Evolutionary conservation across 352 stramenopile genomes (phyloP).

Genomic region (Phytophthora ohioensis): DNA sequence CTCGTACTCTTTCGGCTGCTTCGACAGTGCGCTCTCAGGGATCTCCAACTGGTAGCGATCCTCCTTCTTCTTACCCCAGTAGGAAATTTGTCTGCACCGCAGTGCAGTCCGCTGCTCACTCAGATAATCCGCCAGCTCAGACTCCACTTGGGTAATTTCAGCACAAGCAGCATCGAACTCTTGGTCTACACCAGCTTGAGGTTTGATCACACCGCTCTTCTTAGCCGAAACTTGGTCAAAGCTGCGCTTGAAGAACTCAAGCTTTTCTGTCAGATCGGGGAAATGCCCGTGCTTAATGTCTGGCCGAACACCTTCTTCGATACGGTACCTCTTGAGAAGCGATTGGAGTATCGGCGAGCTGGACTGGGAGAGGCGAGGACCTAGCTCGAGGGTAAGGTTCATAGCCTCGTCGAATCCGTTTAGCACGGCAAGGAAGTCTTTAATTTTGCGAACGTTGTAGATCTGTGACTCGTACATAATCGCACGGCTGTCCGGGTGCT

Average conservation of each 20-base stretch:
- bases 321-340: constrained; percentile 54
- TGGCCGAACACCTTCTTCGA: constrained; percentile 29
- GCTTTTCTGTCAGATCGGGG: constrained; percentile 89
- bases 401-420: constrained; percentile 89
- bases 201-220: constrained; percentile 93
- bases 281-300: constrained; percentile 73
- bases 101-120: constrained; percentile 74
- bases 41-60: constrained; percentile 95
- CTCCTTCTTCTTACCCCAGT: constrained; percentile 97
- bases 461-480: constrained; percentile 98
- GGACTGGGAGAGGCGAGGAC: constrained; percentile 68
- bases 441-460: constrained; percentile 99
- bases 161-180: constrained; percentile 94
- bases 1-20: constrained; percentile 95
- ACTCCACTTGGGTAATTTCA: constrained; percentile 87
- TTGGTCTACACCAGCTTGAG: constrained; percentile 93
- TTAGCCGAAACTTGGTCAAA: constrained; percentile 96
- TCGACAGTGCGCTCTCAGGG: constrained; percentile 77
- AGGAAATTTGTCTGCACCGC: constrained; percentile 90
- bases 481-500: constrained; percentile 96
- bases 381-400: constrained; percentile 87
- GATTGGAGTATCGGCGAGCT: constrained; percentile 62
- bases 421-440: constrained; percentile 91
- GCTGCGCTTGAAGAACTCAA: constrained; percentile 97
- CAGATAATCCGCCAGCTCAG: constrained; percentile 94